phyloP scores from a whole-genome alignment of 2,329 filamentous ascomycete genomes.

The Fusarium musae region DNA sequence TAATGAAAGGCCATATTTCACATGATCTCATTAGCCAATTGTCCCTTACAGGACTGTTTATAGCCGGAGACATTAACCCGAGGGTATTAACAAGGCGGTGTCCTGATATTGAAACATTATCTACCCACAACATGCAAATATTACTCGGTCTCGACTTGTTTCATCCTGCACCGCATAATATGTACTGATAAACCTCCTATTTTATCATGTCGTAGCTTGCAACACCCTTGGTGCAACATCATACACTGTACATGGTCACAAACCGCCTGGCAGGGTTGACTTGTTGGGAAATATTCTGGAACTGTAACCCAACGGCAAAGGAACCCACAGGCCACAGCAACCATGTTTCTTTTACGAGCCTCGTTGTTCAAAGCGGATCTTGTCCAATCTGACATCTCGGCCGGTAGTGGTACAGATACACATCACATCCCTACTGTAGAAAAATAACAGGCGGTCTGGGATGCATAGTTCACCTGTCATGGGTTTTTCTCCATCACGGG shows the following conservation, averaged over 20 bases:
- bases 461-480: conserved; percentile 13
- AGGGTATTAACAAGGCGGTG: conserved; percentile 12
- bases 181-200: conserved; percentile 16
- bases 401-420: conserved; percentile 12
- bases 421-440: background rate
- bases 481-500: conserved; percentile 29
- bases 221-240: conserved; percentile 8
- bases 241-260: background rate
- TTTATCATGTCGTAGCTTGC: background rate
- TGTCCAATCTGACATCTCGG: conserved; percentile 30
- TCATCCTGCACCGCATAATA: conserved; percentile 9
- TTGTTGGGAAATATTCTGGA: conserved; percentile 34
- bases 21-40: background rate
- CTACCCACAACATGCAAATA: background rate
- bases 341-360: conserved; percentile 15
- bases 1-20: conserved; percentile 6
- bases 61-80: background rate
- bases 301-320: conserved; percentile 14
- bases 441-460: conserved; percentile 10
- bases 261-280: conserved; percentile 14
- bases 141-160: conserved; percentile 9
- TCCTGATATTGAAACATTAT: conserved; percentile 25
- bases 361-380: conserved; percentile 31
- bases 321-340: conserved; percentile 15
- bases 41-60: background rate